Evolutionary conservation across 805 yeast genomes (phyloP), one percentile per base, ranked within the genome.

Genomic region (Lachancea lanzarotensis): DNA sequence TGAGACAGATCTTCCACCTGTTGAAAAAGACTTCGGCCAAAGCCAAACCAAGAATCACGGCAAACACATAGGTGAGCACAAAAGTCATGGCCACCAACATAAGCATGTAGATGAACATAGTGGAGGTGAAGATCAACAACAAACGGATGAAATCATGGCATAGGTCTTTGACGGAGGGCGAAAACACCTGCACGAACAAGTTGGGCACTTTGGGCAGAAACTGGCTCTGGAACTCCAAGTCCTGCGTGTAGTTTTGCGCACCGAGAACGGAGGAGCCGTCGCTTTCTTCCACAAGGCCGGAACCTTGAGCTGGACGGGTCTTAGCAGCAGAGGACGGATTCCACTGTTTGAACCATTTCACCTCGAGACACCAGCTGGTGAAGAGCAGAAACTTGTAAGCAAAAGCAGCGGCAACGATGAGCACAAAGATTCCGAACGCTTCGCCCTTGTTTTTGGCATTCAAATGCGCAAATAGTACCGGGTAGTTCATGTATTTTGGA

Each of bases 11-110:
- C 49, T 65, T 65, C 36, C 60, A 60, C 59, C 85, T 75, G 52
- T 81, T 82, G 63, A 82, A 82, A 54, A 78, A 74, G 36, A 84
- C 77, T 54, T 84, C 85, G 31, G 87, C 86, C 45, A 82, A 66
- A 0, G 89, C 74, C 47, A 82, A 66, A 10, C 95, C 95, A 15
- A 80, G 54, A 15, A 81, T 76, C 26, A 82, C 80, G 1, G 86
- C 91, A 64, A 84, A 84, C 62, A 84, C 81, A 52, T 84, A 84
- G 0, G 78, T 65, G 38, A 82, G 52, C 8, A 82, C 74, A 58
- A 71, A 84, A 34, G 83, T 71, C 95, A 84, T 84, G 5, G 84
- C 83, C 13, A 80, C 89, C 66, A 84, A 72, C 95, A 84, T 84
- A 54, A 84, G 64, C 30, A 82, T 82, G 57, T 80, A 84, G 11